Percentiles rank a stretch among this genome's conserved stretches.
phyloP scores from a whole-genome alignment of 768 basidiomycete species.

The Infundibulicybe gibba region DNA sequence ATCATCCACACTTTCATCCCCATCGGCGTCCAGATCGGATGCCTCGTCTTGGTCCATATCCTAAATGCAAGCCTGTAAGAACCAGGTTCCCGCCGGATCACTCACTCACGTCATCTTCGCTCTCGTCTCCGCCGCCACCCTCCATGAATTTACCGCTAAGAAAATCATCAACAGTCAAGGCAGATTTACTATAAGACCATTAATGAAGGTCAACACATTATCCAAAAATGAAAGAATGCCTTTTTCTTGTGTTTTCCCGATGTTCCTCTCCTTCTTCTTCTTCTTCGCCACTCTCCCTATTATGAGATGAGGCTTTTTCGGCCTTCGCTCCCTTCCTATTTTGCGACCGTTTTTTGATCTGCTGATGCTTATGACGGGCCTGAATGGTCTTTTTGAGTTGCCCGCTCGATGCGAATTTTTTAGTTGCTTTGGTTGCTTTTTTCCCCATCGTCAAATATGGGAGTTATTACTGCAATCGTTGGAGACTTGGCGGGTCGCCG shows the following conservation, averaged over 20 bases:
- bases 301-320: slow-evolving; percentile 23
- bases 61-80: slow-evolving; percentile 8
- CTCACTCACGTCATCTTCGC: slow-evolving; percentile 28
- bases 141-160: slow-evolving; percentile 73
- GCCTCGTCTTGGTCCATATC: slow-evolving; percentile 20
- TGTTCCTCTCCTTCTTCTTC: slow-evolving; percentile 27
- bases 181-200: slow-evolving; percentile 29
- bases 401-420: slow-evolving; percentile 87
- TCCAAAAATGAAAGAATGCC: slow-evolving; percentile 8
- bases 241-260: slow-evolving; percentile 7
- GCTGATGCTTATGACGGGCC: slow-evolving; percentile 76
- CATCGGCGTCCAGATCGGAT: slow-evolving; percentile 25
- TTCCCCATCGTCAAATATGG: slow-evolving; percentile 32
- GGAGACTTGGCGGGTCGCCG: not conserved
- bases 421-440: slow-evolving; percentile 76
- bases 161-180: slow-evolving; percentile 77
- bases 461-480: not conserved
- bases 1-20: slow-evolving; percentile 44
- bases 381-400: slow-evolving; percentile 86
- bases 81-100: not conserved
- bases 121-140: slow-evolving; percentile 48
- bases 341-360: slow-evolving; percentile 68
- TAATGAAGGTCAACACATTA: not conserved
- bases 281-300: slow-evolving; percentile 28
- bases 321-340: slow-evolving; percentile 47